Evolutionary conservation across 768 basidiomycete species (phyloP).

Genomic region (Rhizopogon salebrosus): DNA sequence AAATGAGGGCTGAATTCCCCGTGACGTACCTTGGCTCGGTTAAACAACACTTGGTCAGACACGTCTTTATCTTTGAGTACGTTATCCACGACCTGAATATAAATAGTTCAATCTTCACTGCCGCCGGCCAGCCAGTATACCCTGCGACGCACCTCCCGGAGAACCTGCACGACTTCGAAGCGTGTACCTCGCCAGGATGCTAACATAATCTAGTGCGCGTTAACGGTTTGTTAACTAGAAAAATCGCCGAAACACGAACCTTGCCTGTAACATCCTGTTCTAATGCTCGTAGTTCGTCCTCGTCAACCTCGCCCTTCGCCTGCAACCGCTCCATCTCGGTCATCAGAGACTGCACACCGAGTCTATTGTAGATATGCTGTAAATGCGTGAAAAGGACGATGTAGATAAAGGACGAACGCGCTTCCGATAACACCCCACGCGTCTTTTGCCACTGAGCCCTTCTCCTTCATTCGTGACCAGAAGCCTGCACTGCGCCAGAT

Average conservation of each 20-base stretch:
- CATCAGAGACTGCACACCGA: constrained; percentile 18
- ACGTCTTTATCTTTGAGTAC: constrained; percentile 78
- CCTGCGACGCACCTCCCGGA: constrained; percentile 51
- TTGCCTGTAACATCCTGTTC: constrained; percentile 94
- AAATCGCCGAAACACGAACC: constrained; percentile 31
- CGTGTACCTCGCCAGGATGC: constrained; percentile 98
- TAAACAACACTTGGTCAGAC: constrained; percentile 64
- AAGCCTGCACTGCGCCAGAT: constrained; percentile 65
- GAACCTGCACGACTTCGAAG: constrained; percentile 88
- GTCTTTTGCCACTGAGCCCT: constrained; percentile 88
- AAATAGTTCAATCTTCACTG: constrained; percentile 1
- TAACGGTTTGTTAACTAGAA: too few relatives aligned
- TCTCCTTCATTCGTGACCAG: constrained; percentile 92
- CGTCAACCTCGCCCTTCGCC: constrained; percentile 80
- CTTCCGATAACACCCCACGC: constrained; percentile 96
- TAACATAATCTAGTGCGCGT: constrained; percentile 65
- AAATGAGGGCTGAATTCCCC: background rate
- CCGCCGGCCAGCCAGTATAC: constrained; percentile 3
- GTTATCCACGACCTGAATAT: constrained; percentile 64
- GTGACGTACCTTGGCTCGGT: constrained; percentile 73
- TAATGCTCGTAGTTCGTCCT: constrained; percentile 79
- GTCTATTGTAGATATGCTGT: constrained; percentile 28
- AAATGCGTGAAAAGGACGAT: background rate
- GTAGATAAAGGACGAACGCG: constrained; percentile 56
- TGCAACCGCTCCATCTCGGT: constrained; percentile 90